These are phyloP conservation scores for Cubamyces sp. DNA, from an alignment of 768 basidiomycete genomes.

Conservation along the genomic window DNA sequence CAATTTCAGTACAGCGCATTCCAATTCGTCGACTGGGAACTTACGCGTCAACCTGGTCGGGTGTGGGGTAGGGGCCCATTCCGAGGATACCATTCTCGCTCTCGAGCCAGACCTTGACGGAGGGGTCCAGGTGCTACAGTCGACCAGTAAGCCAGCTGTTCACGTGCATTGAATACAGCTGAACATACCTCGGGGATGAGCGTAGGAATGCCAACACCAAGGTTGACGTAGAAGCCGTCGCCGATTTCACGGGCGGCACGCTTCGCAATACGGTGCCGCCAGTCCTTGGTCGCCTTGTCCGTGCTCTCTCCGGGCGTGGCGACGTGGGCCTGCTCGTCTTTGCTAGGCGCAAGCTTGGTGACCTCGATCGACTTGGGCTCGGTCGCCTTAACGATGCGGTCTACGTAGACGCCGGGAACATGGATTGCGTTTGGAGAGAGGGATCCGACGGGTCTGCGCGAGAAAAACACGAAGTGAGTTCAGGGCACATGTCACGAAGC, in stretches of 20 bases:
- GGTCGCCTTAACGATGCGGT: conserved; percentile 80
- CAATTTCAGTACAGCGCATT: background rate
- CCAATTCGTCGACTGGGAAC: conserved; percentile 32
- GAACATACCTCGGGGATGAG: conserved; percentile 61
- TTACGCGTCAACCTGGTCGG: conserved; percentile 76
- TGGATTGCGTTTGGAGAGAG: conserved; percentile 82
- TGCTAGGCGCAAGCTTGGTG: conserved; percentile 56
- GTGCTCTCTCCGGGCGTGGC: conserved; percentile 17
- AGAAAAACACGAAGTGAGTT: background rate
- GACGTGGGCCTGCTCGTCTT: conserved; percentile 23
- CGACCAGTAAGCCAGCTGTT: background rate
- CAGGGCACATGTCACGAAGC: background rate
- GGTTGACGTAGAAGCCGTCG: conserved; percentile 84
- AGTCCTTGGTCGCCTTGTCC: conserved; percentile 34
- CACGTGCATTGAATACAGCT: background rate
- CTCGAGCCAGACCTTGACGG: conserved; percentile 82
- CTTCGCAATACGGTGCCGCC: conserved; percentile 68
- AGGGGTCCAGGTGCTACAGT: conserved; percentile 59
- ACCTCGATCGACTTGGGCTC: conserved; percentile 80
- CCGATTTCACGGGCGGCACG: conserved; percentile 87
- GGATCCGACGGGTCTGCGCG: conserved; percentile 31
- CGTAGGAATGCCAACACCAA: conserved; percentile 89
- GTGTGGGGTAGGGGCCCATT: conserved; percentile 84
- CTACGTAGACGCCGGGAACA: conserved; percentile 82
- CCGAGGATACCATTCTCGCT: conserved; percentile 89